Evolutionary conservation across 2,329 filamentous ascomycete species (phyloP).

Genomic region (Clonostachys rhizophaga): DNA sequence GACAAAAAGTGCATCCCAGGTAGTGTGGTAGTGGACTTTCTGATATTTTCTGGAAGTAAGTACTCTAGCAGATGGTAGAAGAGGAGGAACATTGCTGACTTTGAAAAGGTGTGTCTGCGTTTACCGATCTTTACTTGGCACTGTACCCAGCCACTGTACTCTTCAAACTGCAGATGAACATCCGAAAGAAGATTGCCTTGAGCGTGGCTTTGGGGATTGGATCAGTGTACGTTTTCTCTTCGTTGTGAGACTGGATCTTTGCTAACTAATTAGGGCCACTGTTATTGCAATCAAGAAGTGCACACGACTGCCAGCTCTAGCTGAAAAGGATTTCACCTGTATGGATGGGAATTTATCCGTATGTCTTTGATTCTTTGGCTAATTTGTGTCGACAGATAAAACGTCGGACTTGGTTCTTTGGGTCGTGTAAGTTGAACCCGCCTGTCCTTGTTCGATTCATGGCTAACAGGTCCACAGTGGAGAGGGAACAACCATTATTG

Average conservation of each 20-base stretch:
- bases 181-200: conserved; percentile 32
- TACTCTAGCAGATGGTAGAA: too few relatives aligned
- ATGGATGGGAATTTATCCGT: not conserved
- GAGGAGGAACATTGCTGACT: too few relatives aligned
- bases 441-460: too few relatives aligned
- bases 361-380: too few relatives aligned
- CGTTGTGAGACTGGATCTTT: not conserved
- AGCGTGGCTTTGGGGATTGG: conserved; percentile 29
- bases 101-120: conserved; percentile 19
- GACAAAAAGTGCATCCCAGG: too few relatives aligned
- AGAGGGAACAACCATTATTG: too few relatives aligned
- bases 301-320: conserved; percentile 15
- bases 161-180: conserved; percentile 25
- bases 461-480: too few relatives aligned
- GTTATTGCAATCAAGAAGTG: conserved; percentile 21
- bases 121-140: conserved; percentile 34
- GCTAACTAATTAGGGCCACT: not conserved
- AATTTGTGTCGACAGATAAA: too few relatives aligned
- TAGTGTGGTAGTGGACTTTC: too few relatives aligned
- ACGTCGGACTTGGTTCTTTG: too few relatives aligned
- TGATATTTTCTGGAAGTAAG: too few relatives aligned
- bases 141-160: conserved; percentile 31
- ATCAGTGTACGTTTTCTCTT: conserved; percentile 19
- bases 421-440: too few relatives aligned
- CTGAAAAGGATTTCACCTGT: conserved; percentile 17